Evolutionary conservation across 345 rosid species (phyloP), one percentile per base, ranked within the genome.

Genomic region (Garcia nutans): DNA sequence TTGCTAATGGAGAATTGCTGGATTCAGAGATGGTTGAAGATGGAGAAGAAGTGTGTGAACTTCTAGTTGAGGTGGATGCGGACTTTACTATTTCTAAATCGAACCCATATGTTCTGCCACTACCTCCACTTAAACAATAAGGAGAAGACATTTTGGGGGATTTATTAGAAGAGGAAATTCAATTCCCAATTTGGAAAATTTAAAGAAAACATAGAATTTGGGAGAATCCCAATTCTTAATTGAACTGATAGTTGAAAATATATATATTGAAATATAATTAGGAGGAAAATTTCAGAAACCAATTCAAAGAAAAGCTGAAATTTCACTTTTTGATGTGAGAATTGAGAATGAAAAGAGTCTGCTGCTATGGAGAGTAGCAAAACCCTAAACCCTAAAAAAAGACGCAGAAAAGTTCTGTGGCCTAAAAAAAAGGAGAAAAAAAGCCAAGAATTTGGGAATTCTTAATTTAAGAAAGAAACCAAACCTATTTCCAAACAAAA

Each of bases 11-110:
- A 11, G 94, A 96, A 71, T 90, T 85, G 85, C 87, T 87, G 8
- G 93, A 87, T 78, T 93, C 98, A 0, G 97, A 90, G 68, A 93
- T 69, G 10, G 98, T 93, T 37, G 98, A 96, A 17, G 93, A 90
- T 10, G 97, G 97, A 1, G 98, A 92, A 13, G 93, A 84, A 3
- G 87, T 74, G 15, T 83, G 85, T 13, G 86, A 86, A 3, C 90
- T 85, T 77, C 81, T 79, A 47, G 85, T 87, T 8, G 90, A 87
- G 7, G 85, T 77, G 16, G 94, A 84, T 15, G 93, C 70, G 1
- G 93, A 82, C 72, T 93, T 95, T 62, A 91, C 83, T 16, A 90
- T 77, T n/a, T 91, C 97, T 20, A 93, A 84, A 64, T 95, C 97
- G 61, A 95, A 82, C 12, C 86, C 90, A 65, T 89, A 93, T 42